Percentiles rank a stretch among this genome's conserved stretches.
These are phyloP conservation scores for Diutina neorugosa DNA, from an alignment of 1,139 yeast genomes.

Conservation along the genomic window DNA sequence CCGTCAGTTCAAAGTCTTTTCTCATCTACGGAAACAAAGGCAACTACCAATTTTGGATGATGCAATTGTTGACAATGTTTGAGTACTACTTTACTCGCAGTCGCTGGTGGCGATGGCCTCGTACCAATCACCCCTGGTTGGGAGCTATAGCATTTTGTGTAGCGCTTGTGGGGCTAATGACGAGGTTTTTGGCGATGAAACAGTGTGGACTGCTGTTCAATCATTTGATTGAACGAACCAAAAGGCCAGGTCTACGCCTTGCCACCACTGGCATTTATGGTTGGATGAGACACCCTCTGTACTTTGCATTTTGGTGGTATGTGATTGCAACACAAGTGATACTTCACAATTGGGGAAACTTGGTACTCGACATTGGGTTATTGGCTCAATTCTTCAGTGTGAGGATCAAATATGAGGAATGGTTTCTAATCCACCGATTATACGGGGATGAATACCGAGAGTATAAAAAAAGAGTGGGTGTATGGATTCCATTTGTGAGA, in stretches of 20 bases:
- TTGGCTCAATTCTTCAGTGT: background rate
- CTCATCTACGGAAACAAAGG: background rate
- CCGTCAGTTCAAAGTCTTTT: background rate
- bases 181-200: background rate
- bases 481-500: background rate
- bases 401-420: background rate
- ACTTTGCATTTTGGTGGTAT: background rate
- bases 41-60: background rate
- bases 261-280: background rate
- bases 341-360: background rate
- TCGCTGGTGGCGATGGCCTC: background rate
- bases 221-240: background rate
- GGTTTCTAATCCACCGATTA: background rate
- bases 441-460: background rate
- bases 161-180: background rate
- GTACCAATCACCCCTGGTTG: no score
- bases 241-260: background rate
- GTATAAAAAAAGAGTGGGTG: background rate
- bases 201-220: slow-evolving; percentile 3
- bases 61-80: background rate
- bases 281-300: background rate
- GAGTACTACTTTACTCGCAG: background rate
- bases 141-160: background rate
- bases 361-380: background rate
- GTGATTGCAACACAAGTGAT: background rate